Percentiles rank a stretch among this genome's conserved stretches.
Conservation (phyloP, 202 grass and related monocot genomes). For the Carex arenaria region DNA sequence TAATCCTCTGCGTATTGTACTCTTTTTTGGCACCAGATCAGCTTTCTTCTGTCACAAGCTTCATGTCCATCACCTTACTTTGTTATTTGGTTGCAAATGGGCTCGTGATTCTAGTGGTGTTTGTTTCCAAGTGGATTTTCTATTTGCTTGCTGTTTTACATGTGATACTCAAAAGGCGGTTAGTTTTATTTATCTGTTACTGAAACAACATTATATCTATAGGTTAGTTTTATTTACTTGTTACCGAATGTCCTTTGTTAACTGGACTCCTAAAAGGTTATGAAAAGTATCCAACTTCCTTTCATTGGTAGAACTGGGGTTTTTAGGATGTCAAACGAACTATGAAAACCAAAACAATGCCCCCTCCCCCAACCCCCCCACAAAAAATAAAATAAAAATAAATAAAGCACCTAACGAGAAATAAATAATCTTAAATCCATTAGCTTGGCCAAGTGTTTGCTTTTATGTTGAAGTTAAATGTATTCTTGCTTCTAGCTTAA, state of each 20-base stretch:
- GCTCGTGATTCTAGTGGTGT: slow-evolving; percentile 60
- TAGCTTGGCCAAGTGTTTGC: background rate
- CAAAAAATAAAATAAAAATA: too few relatives aligned
- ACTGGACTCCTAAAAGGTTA: background rate
- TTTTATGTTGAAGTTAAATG: slow-evolving; percentile 5
- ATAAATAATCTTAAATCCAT: background rate
- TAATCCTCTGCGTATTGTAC: slow-evolving; percentile 50
- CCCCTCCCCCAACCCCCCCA: too few relatives aligned
- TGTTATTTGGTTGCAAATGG: slow-evolving; percentile 90
- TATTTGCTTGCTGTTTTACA: slow-evolving; percentile 60
- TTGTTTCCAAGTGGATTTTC: slow-evolving; percentile 64
- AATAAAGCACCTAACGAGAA: background rate
- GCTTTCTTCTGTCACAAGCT: slow-evolving; percentile 55
- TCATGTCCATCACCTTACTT: slow-evolving; percentile 49
- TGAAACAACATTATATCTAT: background rate
- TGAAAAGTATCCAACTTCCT: background rate
- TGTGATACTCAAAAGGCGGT: slow-evolving; percentile 81
- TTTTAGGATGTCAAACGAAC: background rate
- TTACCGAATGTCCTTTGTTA: background rate
- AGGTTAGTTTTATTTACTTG: too few relatives aligned
- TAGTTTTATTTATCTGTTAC: slow-evolving; percentile 12
- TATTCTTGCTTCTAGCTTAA: background rate
- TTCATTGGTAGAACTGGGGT: background rate
- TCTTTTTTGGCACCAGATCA: slow-evolving; percentile 32
- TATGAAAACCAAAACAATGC: background rate